Conservation (phyloP, 441 rosid genomes). For the Cnidoscolus chayamansa region DNA sequence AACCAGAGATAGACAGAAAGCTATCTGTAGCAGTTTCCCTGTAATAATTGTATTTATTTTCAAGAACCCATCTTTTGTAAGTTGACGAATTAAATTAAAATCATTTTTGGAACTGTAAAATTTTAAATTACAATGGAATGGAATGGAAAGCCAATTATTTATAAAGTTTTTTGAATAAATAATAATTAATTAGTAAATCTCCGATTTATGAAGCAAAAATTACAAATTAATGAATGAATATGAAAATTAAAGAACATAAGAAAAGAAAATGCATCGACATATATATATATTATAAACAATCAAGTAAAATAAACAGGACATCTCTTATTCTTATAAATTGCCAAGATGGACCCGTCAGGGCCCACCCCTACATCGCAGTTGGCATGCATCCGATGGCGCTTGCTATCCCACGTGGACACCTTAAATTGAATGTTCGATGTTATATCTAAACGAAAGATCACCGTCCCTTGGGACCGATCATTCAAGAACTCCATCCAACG, state of each 20-base stretch:
- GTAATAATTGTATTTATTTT: no score
- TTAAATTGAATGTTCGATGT: constrained; percentile 54
- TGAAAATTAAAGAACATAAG: background rate
- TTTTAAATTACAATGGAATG: no score
- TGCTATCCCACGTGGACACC: constrained; percentile 56
- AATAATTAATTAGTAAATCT: no score
- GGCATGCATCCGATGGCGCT: constrained; percentile 62
- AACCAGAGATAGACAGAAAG: background rate
- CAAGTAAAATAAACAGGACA: constrained; percentile 68
- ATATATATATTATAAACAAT: background rate
- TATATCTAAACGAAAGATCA: constrained; percentile 59
- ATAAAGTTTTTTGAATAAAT: no score
- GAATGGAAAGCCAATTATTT: no score
- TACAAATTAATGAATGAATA: no score
- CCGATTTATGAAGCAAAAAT: no score
- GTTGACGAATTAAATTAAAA: no score
- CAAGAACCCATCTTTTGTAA: no score
- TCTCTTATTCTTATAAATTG: constrained; percentile 38
- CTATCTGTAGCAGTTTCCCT: no score
- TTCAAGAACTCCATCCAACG: constrained; percentile 62
- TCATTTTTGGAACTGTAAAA: no score
- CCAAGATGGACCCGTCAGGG: constrained; percentile 53
- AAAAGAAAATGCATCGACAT: no score
- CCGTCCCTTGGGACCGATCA: constrained; percentile 52
- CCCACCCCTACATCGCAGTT: constrained; percentile 57